Conservation (phyloP, 805 yeast species). For the Sugiyamaella valdiviana region DNA sequence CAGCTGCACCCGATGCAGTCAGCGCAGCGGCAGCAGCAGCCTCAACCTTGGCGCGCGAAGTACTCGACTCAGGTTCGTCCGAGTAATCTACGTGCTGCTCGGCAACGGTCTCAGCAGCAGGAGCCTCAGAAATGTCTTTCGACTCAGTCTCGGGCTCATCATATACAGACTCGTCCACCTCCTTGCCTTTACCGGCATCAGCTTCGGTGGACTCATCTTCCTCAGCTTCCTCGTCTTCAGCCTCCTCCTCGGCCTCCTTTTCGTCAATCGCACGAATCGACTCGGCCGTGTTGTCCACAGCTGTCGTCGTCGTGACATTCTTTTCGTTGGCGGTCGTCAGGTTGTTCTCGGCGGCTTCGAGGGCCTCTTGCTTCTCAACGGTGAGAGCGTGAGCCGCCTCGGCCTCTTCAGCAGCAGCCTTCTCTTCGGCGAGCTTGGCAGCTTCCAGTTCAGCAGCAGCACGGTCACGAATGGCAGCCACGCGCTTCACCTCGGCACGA, state of each 20-base stretch:
- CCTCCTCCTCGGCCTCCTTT: conserved; percentile 10
- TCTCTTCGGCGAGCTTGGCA: conserved; percentile 16
- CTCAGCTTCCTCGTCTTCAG: conserved; percentile 1
- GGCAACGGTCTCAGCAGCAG: conserved; percentile 22
- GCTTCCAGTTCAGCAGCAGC: conserved; percentile 24
- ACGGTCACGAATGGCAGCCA: conserved; percentile 17
- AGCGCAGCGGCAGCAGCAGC: conserved; percentile 9
- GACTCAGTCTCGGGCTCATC: conserved; percentile 1
- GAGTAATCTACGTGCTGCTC: conserved; percentile 33
- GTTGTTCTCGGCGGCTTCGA: conserved; percentile 20
- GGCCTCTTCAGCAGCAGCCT: conserved; percentile 16
- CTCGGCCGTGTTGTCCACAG: conserved; percentile 1
- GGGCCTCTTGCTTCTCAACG: conserved; percentile 14
- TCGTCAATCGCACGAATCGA: conserved; percentile 1
- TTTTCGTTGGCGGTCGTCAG: conserved; percentile 20
- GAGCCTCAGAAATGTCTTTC: no score
- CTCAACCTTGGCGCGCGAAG: conserved; percentile 6
- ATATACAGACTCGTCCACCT: neutral
- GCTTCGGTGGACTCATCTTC: conserved; percentile 16
- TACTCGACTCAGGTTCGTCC: conserved; percentile 10
- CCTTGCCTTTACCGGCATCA: neutral
- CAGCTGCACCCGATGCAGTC: conserved; percentile 5
- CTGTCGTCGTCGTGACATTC: conserved; percentile 8
- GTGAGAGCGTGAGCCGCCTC: conserved; percentile 10
- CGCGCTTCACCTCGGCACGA: conserved; percentile 22